Evolutionary conservation across 495 filamentous ascomycete species (phyloP), one percentile per base, ranked within the genome.

Genomic region (Penicillium canariense): DNA sequence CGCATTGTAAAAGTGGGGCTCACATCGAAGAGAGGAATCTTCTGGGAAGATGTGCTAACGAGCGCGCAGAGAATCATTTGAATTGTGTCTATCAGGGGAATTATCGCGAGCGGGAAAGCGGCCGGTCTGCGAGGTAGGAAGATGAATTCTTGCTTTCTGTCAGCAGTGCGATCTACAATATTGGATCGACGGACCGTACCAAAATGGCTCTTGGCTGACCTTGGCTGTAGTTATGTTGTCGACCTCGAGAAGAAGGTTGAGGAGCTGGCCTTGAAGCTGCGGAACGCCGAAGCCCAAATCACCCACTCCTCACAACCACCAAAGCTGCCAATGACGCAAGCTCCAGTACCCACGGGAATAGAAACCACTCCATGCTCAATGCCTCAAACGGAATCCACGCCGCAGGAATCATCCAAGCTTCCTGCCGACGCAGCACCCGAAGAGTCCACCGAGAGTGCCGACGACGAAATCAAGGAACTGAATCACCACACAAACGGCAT

Each of bases 401-500:
- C 68, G 2, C 50, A 48, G 18, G 61, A 68, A 22, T 52, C 54
- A n/a, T 23, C 46, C 4, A 62, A 50, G 11, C 4, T 54, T 9
- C 25, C 58, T n/a, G 48, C 30, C 22, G 60, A 69, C 4, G 23
- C 46, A n/a, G 20, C 38, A 10, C 59, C 48, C 3, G 68, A 69
- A 22, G 68, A 67, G 31, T 65, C 64, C 0, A 55, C 55, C 9
- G 69, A 72, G 7, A 60, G 58, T 25, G 58, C 60, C 5, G 66
- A 67, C 14, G 62, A 69, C 14, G 69, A 72, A 46, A 69, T 74
- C 23, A 67, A 55, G 15, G 71, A 75, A 48, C 48, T 70, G 14
- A 75, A 74, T 35, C 68, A 68, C 28, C 72, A 75, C 38, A 75
- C 69, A 0, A 72, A 75, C 28, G 67, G 61, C 44, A 70, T 73